phyloP scores from a whole-genome alignment of 108 stramenopile species.

The Licmophora abbreviata region DNA sequence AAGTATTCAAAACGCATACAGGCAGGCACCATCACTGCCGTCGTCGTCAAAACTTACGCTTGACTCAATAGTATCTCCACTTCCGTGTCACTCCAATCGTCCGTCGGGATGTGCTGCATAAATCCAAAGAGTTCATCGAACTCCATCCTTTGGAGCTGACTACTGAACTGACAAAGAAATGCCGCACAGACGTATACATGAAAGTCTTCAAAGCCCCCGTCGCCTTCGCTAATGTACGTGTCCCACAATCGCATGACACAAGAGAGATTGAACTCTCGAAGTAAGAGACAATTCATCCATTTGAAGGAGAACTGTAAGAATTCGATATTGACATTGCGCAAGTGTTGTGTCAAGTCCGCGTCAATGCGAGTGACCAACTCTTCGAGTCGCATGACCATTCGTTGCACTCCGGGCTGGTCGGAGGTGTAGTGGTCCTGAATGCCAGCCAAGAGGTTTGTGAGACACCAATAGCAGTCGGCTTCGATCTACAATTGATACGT shows the following conservation, averaged over 20 bases:
- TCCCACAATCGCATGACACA: constrained; percentile 91
- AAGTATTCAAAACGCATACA: no score
- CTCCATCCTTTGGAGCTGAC: constrained; percentile 76
- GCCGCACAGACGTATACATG: constrained; percentile 98
- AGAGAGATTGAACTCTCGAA: constrained; percentile 83
- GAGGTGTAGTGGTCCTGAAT: constrained; percentile 98
- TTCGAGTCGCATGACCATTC: constrained; percentile 90
- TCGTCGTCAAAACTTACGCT: constrained; percentile 23
- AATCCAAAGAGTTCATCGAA: constrained; percentile 95
- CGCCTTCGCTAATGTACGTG: constrained; percentile 84
- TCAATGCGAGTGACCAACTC: constrained; percentile 93
- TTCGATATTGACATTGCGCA: constrained; percentile 67
- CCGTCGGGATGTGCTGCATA: constrained; percentile 52
- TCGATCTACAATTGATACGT: constrained; percentile 42
- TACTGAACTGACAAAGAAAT: constrained; percentile 87
- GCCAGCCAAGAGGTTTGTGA: constrained; percentile 90
- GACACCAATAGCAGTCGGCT: constrained; percentile 97
- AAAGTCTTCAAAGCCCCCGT: constrained; percentile 92
- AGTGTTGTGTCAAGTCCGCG: constrained; percentile 71
- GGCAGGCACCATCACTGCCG: no score
- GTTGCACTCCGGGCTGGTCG: constrained; percentile 96
- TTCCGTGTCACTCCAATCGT: constrained; percentile 76
- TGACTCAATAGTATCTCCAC: constrained; percentile 84
- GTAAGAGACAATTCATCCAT: constrained; percentile 98
- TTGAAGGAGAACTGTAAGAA: constrained; percentile 97